Base-by-base conservation (phyloP, 2,329 filamentous ascomycete species). In the Scedosporium apiospermum region DNA sequence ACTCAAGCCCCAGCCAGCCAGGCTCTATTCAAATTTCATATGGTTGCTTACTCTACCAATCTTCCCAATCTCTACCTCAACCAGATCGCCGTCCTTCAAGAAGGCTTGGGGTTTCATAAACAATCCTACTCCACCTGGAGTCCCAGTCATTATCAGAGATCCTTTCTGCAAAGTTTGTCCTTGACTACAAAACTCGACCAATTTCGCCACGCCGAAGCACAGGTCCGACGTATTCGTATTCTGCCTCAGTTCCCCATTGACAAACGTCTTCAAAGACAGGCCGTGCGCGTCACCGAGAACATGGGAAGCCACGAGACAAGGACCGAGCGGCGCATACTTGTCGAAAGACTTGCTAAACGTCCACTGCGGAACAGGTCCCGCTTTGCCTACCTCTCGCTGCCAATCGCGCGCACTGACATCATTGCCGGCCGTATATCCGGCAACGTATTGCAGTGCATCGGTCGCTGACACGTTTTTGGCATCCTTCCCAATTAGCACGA, bases 301-400 rank as follows among this genome's bases (percentile, higher is more conserved):
- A 4, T 49, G 18, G 6, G 66, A 44, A 18, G 65, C 64, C 6
- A 64, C 64, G 0, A 71, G 61, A 4, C 80, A 71, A 0, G 79
- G 79, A 0, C 80, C 80, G 68, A 82, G 77, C 1, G 78, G 80
- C 63, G 78, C 80, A 66, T 77, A 82, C 0, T 76, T 78, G 67
- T 82, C 79, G 2, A 75, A 71, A 0, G 74, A 77, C 67, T 82
- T 82, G 16, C 79, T 78, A 46, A 81, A 75, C 51, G 76, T 80
- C 64, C 81, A 77, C 44, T 65, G 64, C 0, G 86, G 81, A 10
- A 86, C 86, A n/a, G 87, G 87, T 82, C 61, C 85, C 85, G 0
- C 81, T 64, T 89, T 73, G 79, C 66, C 86, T 85, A 14, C 74
- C 77, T 81, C 82, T 66, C 82, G 79, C 74, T 91, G 88, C 49